A percentile compares a stretch with the other conserved stretches of the same genome.
Evolutionary conservation across 441 rosid genomes (phyloP).

Genomic region (Bruguiera hainesii): DNA sequence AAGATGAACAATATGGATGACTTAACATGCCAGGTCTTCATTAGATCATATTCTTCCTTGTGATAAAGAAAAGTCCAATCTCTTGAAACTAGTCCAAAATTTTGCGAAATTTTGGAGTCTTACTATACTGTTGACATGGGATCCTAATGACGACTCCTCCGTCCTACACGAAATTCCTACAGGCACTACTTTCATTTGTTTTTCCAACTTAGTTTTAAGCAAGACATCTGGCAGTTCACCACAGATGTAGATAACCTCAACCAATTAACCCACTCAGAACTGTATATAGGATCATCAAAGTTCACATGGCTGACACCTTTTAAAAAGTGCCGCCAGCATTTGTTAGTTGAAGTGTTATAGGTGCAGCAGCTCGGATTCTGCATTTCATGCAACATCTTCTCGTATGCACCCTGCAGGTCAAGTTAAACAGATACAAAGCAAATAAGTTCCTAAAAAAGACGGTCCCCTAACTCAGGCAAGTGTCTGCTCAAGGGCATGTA

Average conservation of each 20-base stretch:
- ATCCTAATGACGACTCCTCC: background rate
- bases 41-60: background rate
- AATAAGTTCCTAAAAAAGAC: background rate
- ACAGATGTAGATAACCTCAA: constrained; percentile 15
- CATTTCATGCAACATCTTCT: constrained; percentile 16
- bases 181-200: too few relatives aligned
- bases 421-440: constrained; percentile 3
- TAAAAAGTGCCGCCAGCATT: constrained; percentile 39
- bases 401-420: constrained; percentile 12
- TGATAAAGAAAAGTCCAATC: background rate
- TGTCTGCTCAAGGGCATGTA: background rate
- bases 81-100: background rate
- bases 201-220: constrained; percentile 28
- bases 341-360: constrained; percentile 17
- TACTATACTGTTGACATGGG: too few relatives aligned
- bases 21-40: background rate
- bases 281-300: constrained; percentile 15
- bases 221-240: constrained; percentile 5
- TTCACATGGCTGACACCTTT: constrained; percentile 12
- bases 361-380: constrained; percentile 26
- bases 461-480: too few relatives aligned
- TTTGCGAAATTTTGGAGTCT: background rate
- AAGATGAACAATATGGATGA: too few relatives aligned
- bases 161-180: background rate
- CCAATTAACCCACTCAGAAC: constrained; percentile 20